These are phyloP conservation scores for Paracorniculantispora psalliotae DNA, from an alignment of 2,329 filamentous ascomycete species.

Conservation along the genomic window DNA sequence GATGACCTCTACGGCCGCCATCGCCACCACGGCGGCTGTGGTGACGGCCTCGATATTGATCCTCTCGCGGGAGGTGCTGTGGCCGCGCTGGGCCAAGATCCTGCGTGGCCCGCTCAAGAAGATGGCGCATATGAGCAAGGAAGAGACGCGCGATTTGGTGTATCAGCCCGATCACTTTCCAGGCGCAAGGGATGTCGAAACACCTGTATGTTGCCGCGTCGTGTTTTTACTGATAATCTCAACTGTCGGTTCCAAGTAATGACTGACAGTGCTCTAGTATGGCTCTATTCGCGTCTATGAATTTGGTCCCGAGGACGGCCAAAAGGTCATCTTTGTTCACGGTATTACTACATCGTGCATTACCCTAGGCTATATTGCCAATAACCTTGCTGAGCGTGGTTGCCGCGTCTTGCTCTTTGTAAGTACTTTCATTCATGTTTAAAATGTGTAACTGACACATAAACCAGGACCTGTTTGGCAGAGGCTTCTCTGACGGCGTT, in stretches of 20 bases:
- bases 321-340: slow-evolving; percentile 73
- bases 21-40: slow-evolving; percentile 33
- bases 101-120: slow-evolving; percentile 43
- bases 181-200: slow-evolving; percentile 66
- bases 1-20: slow-evolving; percentile 34
- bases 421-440: slow-evolving; percentile 19
- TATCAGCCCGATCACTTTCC: slow-evolving; percentile 68
- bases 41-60: slow-evolving; percentile 21
- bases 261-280: slow-evolving; percentile 40
- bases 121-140: slow-evolving; percentile 30
- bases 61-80: slow-evolving; percentile 31
- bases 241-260: too few species aligned
- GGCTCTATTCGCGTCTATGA: slow-evolving; percentile 76
- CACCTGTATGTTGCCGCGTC: slow-evolving; percentile 48
- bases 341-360: slow-evolving; percentile 81
- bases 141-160: slow-evolving; percentile 33
- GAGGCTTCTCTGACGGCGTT: slow-evolving; percentile 62
- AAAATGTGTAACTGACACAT: not conserved
- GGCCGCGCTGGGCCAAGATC: slow-evolving; percentile 34
- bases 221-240: too few species aligned
- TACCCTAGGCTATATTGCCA: slow-evolving; percentile 62
- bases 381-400: slow-evolving; percentile 60
- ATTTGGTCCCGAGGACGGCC: slow-evolving; percentile 69
- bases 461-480: slow-evolving; percentile 60
- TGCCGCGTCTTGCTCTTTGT: slow-evolving; percentile 78